Conservation (phyloP, 2,329 filamentous ascomycete species). For the Aotearoamyces nothofagi region DNA sequence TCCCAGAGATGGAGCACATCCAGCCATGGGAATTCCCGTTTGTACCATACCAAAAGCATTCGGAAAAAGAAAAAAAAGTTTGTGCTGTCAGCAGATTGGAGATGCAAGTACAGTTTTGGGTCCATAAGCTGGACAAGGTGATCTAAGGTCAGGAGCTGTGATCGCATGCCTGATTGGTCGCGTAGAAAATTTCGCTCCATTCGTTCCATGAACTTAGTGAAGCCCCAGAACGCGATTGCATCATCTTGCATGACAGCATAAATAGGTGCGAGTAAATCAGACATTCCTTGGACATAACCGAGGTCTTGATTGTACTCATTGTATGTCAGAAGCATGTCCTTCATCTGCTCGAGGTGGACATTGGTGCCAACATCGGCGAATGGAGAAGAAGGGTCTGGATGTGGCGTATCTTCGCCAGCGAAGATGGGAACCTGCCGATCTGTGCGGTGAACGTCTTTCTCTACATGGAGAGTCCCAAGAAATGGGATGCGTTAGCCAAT, state of each 20-base stretch:
- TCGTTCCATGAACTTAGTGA: constrained; percentile 89
- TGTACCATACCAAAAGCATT: constrained; percentile 98
- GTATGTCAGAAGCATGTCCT: constrained; percentile 96
- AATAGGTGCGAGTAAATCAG: constrained; percentile 84
- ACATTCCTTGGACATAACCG: constrained; percentile 98
- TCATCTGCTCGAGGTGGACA: constrained; percentile 95
- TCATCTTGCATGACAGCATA: constrained; percentile 98
- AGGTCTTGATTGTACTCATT: constrained; percentile 95
- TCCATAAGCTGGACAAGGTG: constrained; percentile 96
- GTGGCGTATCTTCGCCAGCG: constrained; percentile 87
- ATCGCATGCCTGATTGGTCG: constrained; percentile 91
- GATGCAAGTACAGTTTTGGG: constrained; percentile 79
- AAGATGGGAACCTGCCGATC: constrained; percentile 93
- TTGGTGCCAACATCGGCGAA: constrained; percentile 91
- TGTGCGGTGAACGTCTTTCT: constrained; percentile 96
- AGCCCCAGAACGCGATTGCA: constrained; percentile 91
- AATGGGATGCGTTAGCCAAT: constrained; percentile 28
- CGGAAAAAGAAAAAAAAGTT: constrained; percentile 99
- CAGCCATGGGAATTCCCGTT: constrained; percentile 84
- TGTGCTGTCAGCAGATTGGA: constrained; percentile 81
- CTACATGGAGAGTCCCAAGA: constrained; percentile 41
- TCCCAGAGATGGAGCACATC: constrained; percentile 89
- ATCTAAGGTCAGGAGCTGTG: constrained; percentile 79
- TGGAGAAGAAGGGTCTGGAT: constrained; percentile 89
- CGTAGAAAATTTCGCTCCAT: constrained; percentile 97